Conservation (phyloP, 192 early-diverging fungal genomes). For the Phycomyces nitens region DNA sequence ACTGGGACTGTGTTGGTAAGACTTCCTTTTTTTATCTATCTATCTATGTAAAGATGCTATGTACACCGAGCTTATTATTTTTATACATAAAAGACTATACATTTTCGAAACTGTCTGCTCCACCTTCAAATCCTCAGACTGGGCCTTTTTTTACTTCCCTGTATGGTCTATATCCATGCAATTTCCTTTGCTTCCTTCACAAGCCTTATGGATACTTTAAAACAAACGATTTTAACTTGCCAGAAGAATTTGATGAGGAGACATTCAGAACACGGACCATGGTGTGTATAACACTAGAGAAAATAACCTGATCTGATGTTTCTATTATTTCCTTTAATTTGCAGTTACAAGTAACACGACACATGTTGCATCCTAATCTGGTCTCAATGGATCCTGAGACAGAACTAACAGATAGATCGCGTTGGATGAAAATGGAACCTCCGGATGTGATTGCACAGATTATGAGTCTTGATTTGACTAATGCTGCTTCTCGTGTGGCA, state of each 20-base stretch:
- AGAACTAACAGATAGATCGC: slow-evolving; percentile 42
- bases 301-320: neutral
- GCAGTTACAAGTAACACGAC: slow-evolving; percentile 43
- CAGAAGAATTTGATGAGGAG: slow-evolving; percentile 42
- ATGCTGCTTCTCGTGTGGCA: slow-evolving; percentile 41
- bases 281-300: slow-evolving; percentile 14
- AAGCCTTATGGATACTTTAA: slow-evolving; percentile 19
- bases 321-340: slow-evolving; percentile 2
- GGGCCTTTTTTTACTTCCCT: slow-evolving; percentile 50
- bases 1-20: slow-evolving; percentile 45
- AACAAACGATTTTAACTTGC: slow-evolving; percentile 18
- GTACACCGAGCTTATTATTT: too few species aligned
- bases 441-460: slow-evolving; percentile 57
- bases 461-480: slow-evolving; percentile 54
- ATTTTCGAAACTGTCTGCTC: slow-evolving; percentile 39
- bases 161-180: slow-evolving; percentile 39
- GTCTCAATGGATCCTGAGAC: slow-evolving; percentile 36
- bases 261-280: slow-evolving; percentile 36
- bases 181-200: neutral
- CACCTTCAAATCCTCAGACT: slow-evolving; percentile 49
- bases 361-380: slow-evolving; percentile 53
- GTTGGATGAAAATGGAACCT: slow-evolving; percentile 58
- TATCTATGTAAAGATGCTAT: too few species aligned
- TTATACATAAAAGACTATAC: slow-evolving; percentile 26
- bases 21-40: neutral